Evolutionary conservation across 805 yeast species (phyloP), one percentile per base, ranked within the genome.

Genomic region (Ogataea siamensis): DNA sequence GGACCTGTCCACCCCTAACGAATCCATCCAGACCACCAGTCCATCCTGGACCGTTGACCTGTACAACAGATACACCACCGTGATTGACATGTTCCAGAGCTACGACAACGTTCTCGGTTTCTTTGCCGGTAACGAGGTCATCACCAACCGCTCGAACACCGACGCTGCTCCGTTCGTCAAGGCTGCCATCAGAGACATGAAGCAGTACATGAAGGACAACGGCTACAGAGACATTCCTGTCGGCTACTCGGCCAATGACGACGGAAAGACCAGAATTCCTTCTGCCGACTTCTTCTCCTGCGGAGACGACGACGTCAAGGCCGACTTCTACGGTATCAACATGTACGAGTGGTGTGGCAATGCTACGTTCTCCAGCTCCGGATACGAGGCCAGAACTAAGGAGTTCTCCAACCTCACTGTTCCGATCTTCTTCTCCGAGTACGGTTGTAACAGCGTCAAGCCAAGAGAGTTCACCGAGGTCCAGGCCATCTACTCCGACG

Each of bases 101-200:
- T 91, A 89, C 66, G 65, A 81, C 32, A 91, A 91, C 64, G 76
- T 87, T 13, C 71, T 91, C 47, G 99, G 98, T 2, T 89, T 87
- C 74, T 89, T 91, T 65, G 98, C 98, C 19, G 99, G 98, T 45
- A 93, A 93, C 65, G 99, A 91, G 73, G 98, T 93, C 37, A 78
- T 91, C 43, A 91, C 89, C 64, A 87, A 86, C 57, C 66, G 64
- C 29, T 67, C 87, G 33, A 89, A 87, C 64, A 85, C 97, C 10
- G 82, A 79, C 51, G 86, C 97, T 21, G 88, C 97, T 19, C 87
- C 97, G 2, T 91, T 80, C 63, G 95, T 93, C 40, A 93, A 91
- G 72, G 96, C 98, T 20, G 96, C 98, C 12, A 74, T 93, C 45
- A 82, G 99, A 64, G 99, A 91, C 61, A 74, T 76, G 57, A 89